These are phyloP conservation scores for barley (Hordeum vulgare) DNA, from an alignment of 176 grass and related monocot genomes.

Conservation along the genomic window DNA sequence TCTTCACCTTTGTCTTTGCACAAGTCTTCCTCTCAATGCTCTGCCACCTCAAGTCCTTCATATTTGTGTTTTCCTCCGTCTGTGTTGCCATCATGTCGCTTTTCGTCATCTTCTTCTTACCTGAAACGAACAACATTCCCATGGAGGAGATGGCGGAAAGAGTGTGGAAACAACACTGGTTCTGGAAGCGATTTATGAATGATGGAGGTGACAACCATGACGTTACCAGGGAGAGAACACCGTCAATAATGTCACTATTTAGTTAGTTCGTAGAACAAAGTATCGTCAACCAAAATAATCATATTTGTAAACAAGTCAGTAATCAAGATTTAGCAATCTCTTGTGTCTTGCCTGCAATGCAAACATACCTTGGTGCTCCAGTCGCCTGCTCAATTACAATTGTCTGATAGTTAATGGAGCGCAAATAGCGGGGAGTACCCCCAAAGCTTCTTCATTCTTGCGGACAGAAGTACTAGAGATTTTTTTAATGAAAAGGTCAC, in stretches of 20 bases:
- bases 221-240: neutral
- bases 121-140: neutral
- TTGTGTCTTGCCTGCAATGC: neutral
- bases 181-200: neutral
- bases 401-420: neutral
- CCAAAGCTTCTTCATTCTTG: too few species aligned
- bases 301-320: neutral
- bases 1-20: conserved; percentile 29
- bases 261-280: neutral
- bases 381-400: neutral
- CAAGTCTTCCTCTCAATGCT: conserved; percentile 33
- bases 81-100: neutral
- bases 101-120: neutral
- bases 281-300: neutral
- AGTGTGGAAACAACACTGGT: conserved; percentile 1
- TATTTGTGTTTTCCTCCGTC: conserved; percentile 22
- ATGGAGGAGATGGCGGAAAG: conserved; percentile 1
- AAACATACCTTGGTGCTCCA: neutral
- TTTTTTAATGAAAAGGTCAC: too few species aligned
- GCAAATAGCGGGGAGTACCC: neutral
- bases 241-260: neutral
- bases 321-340: neutral
- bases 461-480: too few species aligned
- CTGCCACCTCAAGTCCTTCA: conserved; percentile 22
- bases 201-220: neutral